These are phyloP conservation scores for Lentinula aciculospora DNA, from an alignment of 768 basidiomycete species.

Conservation along the genomic window DNA sequence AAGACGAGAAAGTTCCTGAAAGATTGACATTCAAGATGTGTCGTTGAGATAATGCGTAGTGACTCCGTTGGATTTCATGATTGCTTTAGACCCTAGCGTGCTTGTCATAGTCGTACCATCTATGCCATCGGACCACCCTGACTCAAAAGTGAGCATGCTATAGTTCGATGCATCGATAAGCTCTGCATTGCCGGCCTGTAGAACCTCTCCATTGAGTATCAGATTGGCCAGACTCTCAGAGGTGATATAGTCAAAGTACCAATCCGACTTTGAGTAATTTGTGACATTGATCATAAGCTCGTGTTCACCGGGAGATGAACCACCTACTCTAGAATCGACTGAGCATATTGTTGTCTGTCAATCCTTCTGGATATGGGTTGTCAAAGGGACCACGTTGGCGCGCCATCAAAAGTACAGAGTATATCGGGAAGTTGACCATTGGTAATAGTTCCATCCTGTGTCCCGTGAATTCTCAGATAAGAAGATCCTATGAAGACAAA, in stretches of 20 bases:
- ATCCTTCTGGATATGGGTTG: neutral
- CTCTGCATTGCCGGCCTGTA: conserved; percentile 3
- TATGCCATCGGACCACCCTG: neutral
- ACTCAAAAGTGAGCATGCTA: neutral
- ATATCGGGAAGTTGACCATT: neutral
- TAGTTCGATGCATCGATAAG: neutral
- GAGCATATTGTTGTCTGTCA: neutral
- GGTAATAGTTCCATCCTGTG: neutral
- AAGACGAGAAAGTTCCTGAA: neutral
- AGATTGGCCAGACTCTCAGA: neutral
- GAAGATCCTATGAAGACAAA: neutral
- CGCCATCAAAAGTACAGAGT: neutral
- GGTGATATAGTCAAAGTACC: conserved; percentile 4
- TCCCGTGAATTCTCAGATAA: neutral
- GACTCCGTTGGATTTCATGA: neutral
- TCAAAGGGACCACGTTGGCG: neutral
- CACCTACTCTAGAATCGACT: neutral
- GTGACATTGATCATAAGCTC: conserved; percentile 5
- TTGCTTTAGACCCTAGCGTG: neutral
- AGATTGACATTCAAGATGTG: neutral
- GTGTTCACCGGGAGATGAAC: conserved; percentile 1
- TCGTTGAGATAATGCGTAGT: neutral
- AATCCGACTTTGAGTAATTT: neutral
- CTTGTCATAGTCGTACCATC: neutral
- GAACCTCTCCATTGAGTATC: neutral